Conservation (phyloP, 2,329 filamentous ascomycete genomes). For the Tolypocladium ovalisporum region DNA sequence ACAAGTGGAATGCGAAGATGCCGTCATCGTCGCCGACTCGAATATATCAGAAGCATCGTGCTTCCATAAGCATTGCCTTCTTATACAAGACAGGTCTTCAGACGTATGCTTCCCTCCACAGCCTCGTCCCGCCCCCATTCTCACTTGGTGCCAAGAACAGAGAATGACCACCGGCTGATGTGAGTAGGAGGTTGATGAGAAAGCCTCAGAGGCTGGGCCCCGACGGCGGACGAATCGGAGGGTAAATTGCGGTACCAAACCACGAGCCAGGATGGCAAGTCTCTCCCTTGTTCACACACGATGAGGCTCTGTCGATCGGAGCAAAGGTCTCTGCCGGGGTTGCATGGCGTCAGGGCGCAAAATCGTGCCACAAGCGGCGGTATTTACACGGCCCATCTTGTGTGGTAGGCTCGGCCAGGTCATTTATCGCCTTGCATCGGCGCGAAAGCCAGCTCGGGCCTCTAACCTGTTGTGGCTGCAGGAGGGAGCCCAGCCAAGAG, state of each 20-base stretch:
- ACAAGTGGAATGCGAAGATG: not conserved
- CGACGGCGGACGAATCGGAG: not conserved
- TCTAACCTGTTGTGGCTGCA: not conserved
- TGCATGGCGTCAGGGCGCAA: not conserved
- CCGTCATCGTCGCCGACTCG: not conserved
- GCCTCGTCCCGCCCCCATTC: not conserved
- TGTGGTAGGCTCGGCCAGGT: not conserved
- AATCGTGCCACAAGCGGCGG: not conserved
- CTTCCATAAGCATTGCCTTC: not conserved
- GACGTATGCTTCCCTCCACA: not conserved
- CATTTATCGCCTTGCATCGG: not conserved
- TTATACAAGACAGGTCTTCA: not conserved
- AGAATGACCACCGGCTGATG: not conserved
- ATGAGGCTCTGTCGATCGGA: not conserved
- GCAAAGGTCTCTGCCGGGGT: not conserved
- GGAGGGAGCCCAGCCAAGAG: not conserved
- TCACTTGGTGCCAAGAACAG: not conserved
- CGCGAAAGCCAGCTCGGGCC: not conserved
- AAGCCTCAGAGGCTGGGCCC: not conserved
- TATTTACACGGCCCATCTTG: not conserved
- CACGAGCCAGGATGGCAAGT: not conserved
- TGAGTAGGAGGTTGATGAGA: not conserved
- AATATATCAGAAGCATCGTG: not conserved
- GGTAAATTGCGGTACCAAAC: not conserved
- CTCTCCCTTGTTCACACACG: not conserved